Evolutionary conservation across 2,329 filamentous ascomycete genomes (phyloP).

Genomic region (Boeremia lycopersici): DNA sequence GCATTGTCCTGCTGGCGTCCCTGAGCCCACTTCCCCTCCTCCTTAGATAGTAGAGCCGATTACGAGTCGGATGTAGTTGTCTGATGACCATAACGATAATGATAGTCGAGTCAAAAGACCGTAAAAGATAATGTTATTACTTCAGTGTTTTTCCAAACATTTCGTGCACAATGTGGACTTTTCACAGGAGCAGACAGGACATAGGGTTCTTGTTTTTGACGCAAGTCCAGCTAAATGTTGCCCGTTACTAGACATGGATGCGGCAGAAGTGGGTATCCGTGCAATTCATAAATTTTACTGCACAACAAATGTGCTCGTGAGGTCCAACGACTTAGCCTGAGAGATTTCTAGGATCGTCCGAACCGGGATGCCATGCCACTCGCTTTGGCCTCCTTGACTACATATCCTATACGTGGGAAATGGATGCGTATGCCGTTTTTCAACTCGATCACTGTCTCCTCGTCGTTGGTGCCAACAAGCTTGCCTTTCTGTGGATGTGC

Average conservation of each 20-base stretch:
- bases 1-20: slow-evolving; percentile 35
- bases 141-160: too few species aligned
- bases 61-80: not conserved
- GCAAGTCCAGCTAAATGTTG: too few species aligned
- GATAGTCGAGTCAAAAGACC: not conserved
- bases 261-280: too few species aligned
- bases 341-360: not conserved
- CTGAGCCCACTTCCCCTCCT: slow-evolving; percentile 30
- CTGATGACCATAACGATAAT: not conserved
- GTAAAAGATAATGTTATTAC: not conserved
- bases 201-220: too few species aligned
- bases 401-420: slow-evolving; percentile 10
- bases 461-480: slow-evolving; percentile 6
- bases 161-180: too few species aligned
- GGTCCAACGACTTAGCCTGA: too few species aligned
- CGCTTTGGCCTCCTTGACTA: slow-evolving; percentile 2
- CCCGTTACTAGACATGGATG: too few species aligned
- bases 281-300: too few species aligned
- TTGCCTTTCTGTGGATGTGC: slow-evolving; percentile 12
- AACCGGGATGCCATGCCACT: not conserved
- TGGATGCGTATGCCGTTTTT: slow-evolving; percentile 8
- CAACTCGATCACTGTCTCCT: slow-evolving; percentile 3
- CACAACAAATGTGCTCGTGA: too few species aligned
- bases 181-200: too few species aligned
- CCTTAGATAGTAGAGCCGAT: slow-evolving; percentile 8